Evolutionary conservation across 768 basidiomycete genomes (phyloP), one percentile per base, ranked within the genome.

Genomic region (Boletus patriciae): DNA sequence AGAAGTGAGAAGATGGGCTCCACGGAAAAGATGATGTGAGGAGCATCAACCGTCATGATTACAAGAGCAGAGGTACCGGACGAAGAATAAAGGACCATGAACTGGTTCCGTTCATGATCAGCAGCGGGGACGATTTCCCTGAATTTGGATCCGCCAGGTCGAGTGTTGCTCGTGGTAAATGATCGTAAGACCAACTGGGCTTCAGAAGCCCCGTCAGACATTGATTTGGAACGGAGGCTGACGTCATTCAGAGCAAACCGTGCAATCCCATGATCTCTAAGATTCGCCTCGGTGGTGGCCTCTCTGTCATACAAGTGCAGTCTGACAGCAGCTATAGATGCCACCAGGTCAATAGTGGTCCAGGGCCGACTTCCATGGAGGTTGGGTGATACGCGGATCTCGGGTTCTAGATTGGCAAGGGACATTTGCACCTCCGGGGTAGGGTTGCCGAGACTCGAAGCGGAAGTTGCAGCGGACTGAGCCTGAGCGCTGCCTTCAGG

Each of bases 101-200:
- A 88, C 66, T 97, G 93, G 57, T 95, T 94, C 49, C 90, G 78
- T 57, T 87, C 83, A 63, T 97, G 93, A 54, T 86, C 83, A 15
- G 92, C 89, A 6, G 94, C 87, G 13, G 97, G 96, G 58, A 99
- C 91, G 54, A 99, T 94, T 71, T 98, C 95, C 41, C 94, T 84
- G 77, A 94, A 98, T 64, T 83, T 87, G 25, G 92, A 90, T 46
- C 78, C 77, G 8, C 92, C 92, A 0, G 90, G 83, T 50, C 88
- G 80, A 3, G 87, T 98, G 68, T 96, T 95, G 70, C 82, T 86
- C 79, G 98, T 88, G 1, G 93, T 93, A 66, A 98, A 88, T 0
- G 96, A 95, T 63, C 86, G 85, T n/a, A 98, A 73, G 27, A 94
- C 79, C 46, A 98, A 75, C 72, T 97, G 94, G 3, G 89, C 87